Evolutionary conservation across 2,329 filamentous ascomycete species (phyloP).

Genomic region (Pseudogymnoascus pannorum): DNA sequence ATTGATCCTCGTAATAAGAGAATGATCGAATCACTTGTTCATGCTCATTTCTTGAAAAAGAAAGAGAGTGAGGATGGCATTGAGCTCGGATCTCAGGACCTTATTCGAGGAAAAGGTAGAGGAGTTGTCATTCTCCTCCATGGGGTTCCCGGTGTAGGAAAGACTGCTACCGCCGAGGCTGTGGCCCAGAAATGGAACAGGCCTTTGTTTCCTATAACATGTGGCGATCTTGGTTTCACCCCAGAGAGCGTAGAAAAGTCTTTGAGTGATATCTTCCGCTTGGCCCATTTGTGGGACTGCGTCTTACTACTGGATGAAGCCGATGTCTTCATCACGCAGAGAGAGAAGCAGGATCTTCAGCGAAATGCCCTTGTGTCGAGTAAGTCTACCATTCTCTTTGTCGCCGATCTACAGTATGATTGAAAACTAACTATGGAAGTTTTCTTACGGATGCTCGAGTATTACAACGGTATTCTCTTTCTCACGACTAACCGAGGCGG

Average conservation of each 20-base stretch:
- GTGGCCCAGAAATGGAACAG: slow-evolving; percentile 42
- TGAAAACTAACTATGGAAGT: slow-evolving; percentile 22
- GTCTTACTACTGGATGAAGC: slow-evolving; percentile 66
- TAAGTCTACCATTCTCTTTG: slow-evolving; percentile 2
- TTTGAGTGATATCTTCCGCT: slow-evolving; percentile 60
- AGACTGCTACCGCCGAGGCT: slow-evolving; percentile 47
- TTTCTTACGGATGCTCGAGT: slow-evolving; percentile 29
- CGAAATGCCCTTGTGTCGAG: slow-evolving; percentile 32
- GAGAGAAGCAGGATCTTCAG: slow-evolving; percentile 26
- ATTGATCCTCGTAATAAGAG: slow-evolving; percentile 20
- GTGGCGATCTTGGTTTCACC: slow-evolving; percentile 62
- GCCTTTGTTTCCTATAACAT: slow-evolving; percentile 45
- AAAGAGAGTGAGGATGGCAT: background rate
- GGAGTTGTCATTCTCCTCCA: slow-evolving; percentile 42
- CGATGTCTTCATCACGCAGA: slow-evolving; percentile 44
- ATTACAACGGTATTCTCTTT: slow-evolving; percentile 30
- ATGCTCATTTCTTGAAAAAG: slow-evolving; percentile 17
- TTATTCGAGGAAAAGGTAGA: slow-evolving; percentile 45
- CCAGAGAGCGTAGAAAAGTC: slow-evolving; percentile 59
- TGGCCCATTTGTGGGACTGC: slow-evolving; percentile 65
- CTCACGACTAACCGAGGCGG: slow-evolving; percentile 28
- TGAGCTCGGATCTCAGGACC: slow-evolving; percentile 25
- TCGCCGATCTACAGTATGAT: background rate
- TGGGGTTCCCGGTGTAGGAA: slow-evolving; percentile 42
- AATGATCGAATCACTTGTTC: slow-evolving; percentile 19